Conservation (phyloP, 345 rosid species). For the Eucalyptus victrix region DNA sequence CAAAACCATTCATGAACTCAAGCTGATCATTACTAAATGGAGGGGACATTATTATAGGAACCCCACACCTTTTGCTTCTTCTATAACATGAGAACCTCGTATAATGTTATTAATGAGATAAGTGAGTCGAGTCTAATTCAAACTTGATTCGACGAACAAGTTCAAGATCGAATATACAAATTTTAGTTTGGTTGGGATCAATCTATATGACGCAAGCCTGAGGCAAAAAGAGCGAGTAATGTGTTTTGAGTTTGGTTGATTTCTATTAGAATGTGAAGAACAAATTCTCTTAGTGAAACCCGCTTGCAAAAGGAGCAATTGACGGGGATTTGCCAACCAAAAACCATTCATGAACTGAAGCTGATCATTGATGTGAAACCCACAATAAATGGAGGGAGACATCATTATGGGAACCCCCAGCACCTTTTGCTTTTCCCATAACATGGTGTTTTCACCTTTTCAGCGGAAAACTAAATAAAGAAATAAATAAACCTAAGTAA, state of each 20-base stretch:
- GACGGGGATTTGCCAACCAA: not conserved
- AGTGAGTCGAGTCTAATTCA: rapidly evolving
- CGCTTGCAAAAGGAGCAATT: not conserved
- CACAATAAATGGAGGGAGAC: not conserved
- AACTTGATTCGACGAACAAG: not conserved
- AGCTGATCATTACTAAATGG: not conserved
- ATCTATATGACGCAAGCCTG: not conserved
- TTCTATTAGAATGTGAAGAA: not conserved
- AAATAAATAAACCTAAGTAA: not conserved
- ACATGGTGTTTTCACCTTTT: not conserved
- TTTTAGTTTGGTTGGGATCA: not conserved
- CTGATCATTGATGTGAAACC: not conserved
- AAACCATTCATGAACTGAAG: not conserved
- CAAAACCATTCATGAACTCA: not conserved
- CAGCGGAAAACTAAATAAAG: not conserved
- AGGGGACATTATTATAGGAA: not conserved
- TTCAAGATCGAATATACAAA: not conserved
- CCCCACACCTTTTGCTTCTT: not conserved
- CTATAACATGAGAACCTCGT: not conserved
- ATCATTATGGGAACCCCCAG: not conserved
- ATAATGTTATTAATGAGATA: not conserved
- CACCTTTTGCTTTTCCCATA: not conserved
- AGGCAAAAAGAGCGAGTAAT: too few relatives aligned
- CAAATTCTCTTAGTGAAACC: not conserved
- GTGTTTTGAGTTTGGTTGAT: not conserved